A percentile compares a stretch with the other conserved stretches of the same genome.
Evolutionary conservation across 768 basidiomycete genomes (phyloP).

Genomic region (Boletus eberwhitei): DNA sequence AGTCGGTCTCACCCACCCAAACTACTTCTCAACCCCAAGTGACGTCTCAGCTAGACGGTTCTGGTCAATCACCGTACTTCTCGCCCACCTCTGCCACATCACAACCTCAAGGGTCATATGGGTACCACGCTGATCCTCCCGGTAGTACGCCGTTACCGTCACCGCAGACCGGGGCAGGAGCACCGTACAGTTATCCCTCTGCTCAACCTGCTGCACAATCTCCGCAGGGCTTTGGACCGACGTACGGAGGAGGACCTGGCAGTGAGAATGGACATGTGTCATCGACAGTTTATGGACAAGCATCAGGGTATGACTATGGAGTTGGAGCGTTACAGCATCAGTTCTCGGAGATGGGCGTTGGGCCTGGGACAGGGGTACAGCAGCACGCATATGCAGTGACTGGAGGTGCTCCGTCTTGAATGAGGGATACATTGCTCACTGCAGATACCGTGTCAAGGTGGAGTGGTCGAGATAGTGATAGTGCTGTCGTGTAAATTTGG

Average conservation of each 20-base stretch:
- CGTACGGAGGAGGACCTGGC: slow-evolving; percentile 20
- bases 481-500: neutral
- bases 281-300: slow-evolving; percentile 18
- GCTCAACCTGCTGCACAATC: slow-evolving; percentile 15
- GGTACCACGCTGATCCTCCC: slow-evolving; percentile 17
- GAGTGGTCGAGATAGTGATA: neutral
- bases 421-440: neutral
- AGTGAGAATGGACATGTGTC: slow-evolving; percentile 20
- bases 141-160: neutral
- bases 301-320: slow-evolving; percentile 22
- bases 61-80: slow-evolving; percentile 15
- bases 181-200: slow-evolving; percentile 18
- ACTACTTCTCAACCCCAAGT: slow-evolving; percentile 16
- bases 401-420: slow-evolving; percentile 17
- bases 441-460: neutral
- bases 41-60: slow-evolving; percentile 10
- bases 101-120: slow-evolving; percentile 22
- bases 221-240: slow-evolving; percentile 9
- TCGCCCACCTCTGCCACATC: neutral
- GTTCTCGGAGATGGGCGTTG: slow-evolving; percentile 31
- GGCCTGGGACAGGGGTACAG: slow-evolving; percentile 18
- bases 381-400: slow-evolving; percentile 22
- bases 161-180: slow-evolving; percentile 5
- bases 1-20: slow-evolving; percentile 17
- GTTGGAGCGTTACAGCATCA: slow-evolving; percentile 27